A percentile compares a stretch with the other conserved stretches of the same genome.
These are phyloP conservation scores for Aureobasidium sp. DNA, from an alignment of 2,329 filamentous ascomycete species.

Conservation along the genomic window DNA sequence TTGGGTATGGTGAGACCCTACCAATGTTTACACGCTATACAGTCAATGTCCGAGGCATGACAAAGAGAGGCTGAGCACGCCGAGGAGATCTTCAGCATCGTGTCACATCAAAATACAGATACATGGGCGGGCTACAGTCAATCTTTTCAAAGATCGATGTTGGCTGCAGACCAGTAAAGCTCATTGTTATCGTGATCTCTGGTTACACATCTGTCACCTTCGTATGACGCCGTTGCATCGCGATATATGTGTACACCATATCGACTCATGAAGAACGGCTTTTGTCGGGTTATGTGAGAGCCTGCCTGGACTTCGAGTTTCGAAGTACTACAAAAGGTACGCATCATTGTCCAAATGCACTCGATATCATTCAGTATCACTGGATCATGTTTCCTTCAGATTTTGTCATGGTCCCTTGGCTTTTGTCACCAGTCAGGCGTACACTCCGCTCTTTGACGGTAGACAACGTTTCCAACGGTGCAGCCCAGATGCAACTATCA, in stretches of 20 bases:
- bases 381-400: too few relatives aligned
- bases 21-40: not conserved
- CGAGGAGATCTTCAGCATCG: not conserved
- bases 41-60: not conserved
- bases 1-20: constrained; percentile 3
- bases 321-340: not conserved
- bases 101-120: not conserved
- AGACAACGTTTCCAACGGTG: not conserved
- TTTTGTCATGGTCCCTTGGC: not conserved
- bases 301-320: not conserved
- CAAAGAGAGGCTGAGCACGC: not conserved
- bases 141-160: not conserved
- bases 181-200: not conserved
- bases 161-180: not conserved
- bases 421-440: not conserved
- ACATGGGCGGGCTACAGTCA: not conserved
- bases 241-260: too few relatives aligned
- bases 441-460: not conserved
- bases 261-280: too few relatives aligned
- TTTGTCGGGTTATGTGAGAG: too few relatives aligned
- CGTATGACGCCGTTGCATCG: not conserved
- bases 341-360: too few relatives aligned
- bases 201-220: not conserved
- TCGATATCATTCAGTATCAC: not conserved
- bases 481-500: constrained; percentile 1